Conservation (phyloP, 345 rosid genomes). For the Citrus sinensis region DVS_A1.0 CM039164.1:21866501-21867000, state of each 20-base stretch:
- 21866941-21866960: neutral
- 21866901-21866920: neutral
- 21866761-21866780: neutral
- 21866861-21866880: too few relatives aligned
- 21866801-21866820: neutral
- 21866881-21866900: too few relatives aligned
- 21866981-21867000: neutral
- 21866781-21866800: neutral
- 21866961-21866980: neutral
- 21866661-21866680: too few relatives aligned
- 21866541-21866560: constrained; percentile 81
- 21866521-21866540: constrained; percentile 55
- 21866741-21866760: too few relatives aligned
- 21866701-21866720: too few relatives aligned
- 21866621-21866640: constrained; percentile 33
- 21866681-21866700: too few relatives aligned
- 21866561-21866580: constrained; percentile 58
- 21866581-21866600: constrained; percentile 83
- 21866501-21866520: constrained; percentile 64
- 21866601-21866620: constrained; percentile 78
- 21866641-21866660: too few relatives aligned
- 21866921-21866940: neutral
- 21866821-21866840: too few relatives aligned
- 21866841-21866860: too few relatives aligned
- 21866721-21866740: too few relatives aligned